A percentile compares a stretch with the other conserved stretches of the same genome.
Evolutionary conservation across 2,329 filamentous ascomycete genomes (phyloP).

Genomic region (Pseudogymnoascus sp.): DNA sequence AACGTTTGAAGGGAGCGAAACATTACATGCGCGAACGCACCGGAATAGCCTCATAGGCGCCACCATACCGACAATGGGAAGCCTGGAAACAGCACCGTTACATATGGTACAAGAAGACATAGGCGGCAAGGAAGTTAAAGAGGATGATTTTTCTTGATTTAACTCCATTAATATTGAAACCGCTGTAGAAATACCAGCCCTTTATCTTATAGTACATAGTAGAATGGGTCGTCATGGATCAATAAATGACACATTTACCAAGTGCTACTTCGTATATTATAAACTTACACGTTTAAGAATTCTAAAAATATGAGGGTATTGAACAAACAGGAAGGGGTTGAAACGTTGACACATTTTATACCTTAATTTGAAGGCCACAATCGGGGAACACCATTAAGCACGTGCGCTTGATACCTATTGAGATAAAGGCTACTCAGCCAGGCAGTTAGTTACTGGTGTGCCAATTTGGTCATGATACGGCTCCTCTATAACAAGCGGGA

Average conservation of each 20-base stretch:
- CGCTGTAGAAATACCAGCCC: neutral
- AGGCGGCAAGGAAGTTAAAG: constrained; percentile 4
- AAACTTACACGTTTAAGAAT: neutral
- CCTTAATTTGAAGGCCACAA: neutral
- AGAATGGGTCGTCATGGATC: neutral
- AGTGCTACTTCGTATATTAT: neutral
- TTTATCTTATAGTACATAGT: constrained; percentile 5
- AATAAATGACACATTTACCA: neutral
- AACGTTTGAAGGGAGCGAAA: constrained; percentile 46
- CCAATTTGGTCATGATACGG: neutral
- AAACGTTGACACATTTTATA: neutral
- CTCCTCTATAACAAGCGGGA: neutral
- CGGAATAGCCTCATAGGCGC: constrained; percentile 47
- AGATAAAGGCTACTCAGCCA: neutral
- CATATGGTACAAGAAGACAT: constrained; percentile 13
- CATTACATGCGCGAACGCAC: constrained; percentile 44
- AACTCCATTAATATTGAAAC: neutral
- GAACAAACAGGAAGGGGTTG: neutral
- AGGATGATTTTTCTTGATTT: constrained; percentile 11
- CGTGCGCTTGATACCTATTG: neutral
- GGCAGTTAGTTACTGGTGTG: neutral
- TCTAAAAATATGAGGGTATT: neutral
- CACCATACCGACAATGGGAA: constrained; percentile 30
- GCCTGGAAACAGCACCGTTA: constrained; percentile 45
- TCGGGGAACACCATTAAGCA: neutral